phyloP scores from a whole-genome alignment of 352 stramenopile species.

The Phytophthora sansomeana region DNA sequence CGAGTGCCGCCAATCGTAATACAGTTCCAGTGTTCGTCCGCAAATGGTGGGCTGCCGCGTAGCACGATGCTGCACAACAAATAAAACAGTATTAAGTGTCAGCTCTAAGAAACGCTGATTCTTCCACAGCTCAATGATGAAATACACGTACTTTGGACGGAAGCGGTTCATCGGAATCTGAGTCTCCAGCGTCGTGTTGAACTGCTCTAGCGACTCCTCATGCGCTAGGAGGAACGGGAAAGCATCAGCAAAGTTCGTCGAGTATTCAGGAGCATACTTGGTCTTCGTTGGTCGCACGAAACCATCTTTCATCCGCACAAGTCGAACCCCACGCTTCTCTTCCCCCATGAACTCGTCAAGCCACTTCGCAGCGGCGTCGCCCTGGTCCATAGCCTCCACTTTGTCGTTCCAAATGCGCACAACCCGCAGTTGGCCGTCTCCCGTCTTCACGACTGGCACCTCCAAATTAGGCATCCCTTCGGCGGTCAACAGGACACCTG shows the following conservation, averaged over 20 bases:
- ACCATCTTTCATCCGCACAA: conserved; percentile 69
- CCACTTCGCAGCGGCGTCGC: conserved; percentile 66
- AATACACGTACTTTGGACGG: conserved; percentile 65
- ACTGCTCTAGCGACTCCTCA: conserved; percentile 62
- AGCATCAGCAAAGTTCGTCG: conserved; percentile 76
- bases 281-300: conserved; percentile 60
- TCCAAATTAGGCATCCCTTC: conserved; percentile 66
- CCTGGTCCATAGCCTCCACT: conserved; percentile 69
- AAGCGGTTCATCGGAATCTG: conserved; percentile 84
- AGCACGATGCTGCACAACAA: conserved; percentile 72
- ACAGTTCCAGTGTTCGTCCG: conserved; percentile 79
- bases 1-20: conserved; percentile 58
- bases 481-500: conserved; percentile 67
- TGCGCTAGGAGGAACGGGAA: conserved; percentile 80
- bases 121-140: background rate
- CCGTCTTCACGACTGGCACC: conserved; percentile 58
- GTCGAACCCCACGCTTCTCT: conserved; percentile 48
- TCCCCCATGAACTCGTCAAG: conserved; percentile 63
- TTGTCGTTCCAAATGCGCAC: conserved; percentile 73
- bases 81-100: background rate
- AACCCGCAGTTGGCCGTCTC: conserved; percentile 35
- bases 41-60: conserved; percentile 65
- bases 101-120: background rate
- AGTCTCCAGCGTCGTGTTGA: conserved; percentile 65
- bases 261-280: conserved; percentile 68